Evolutionary conservation across 2,329 filamentous ascomycete genomes (phyloP).

Genomic region (Coniochaeta hoffmannii): DNA sequence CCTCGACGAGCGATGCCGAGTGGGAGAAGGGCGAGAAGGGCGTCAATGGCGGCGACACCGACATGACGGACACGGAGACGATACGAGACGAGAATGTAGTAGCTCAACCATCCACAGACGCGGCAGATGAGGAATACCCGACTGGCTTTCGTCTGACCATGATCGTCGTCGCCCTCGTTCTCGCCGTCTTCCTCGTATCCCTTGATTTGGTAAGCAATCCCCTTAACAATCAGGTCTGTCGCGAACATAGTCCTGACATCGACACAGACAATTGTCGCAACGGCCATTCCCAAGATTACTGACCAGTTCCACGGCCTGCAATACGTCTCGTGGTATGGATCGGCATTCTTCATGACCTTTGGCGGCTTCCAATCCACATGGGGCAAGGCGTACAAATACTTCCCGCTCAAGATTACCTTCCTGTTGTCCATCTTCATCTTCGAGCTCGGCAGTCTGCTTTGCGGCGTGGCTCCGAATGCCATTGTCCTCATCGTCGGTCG

Average conservation of each 20-base stretch:
- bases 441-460: constrained; percentile 2
- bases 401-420: constrained; percentile 3
- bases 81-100: neutral
- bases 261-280: neutral
- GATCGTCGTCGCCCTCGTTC: neutral
- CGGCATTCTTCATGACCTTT: constrained; percentile 3
- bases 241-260: neutral
- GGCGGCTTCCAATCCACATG: constrained; percentile 3
- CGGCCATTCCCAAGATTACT: constrained; percentile 2
- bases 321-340: constrained; percentile 2
- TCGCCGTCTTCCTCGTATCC: constrained; percentile 2
- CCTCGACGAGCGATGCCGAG: neutral
- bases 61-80: constrained; percentile 1
- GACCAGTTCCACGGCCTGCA: constrained; percentile 2
- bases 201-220: neutral
- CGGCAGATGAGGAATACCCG: neutral
- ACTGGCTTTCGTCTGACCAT: neutral
- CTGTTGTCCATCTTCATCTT: constrained; percentile 3
- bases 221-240: neutral
- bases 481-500: neutral
- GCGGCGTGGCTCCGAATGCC: neutral
- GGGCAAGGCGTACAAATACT: constrained; percentile 4
- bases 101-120: neutral
- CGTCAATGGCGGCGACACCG: neutral
- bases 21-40: neutral